A percentile compares a stretch with the other conserved stretches of the same genome.
phyloP scores from a whole-genome alignment of 2,329 filamentous ascomycete genomes.

The Pestalotiopsis fici region DNA sequence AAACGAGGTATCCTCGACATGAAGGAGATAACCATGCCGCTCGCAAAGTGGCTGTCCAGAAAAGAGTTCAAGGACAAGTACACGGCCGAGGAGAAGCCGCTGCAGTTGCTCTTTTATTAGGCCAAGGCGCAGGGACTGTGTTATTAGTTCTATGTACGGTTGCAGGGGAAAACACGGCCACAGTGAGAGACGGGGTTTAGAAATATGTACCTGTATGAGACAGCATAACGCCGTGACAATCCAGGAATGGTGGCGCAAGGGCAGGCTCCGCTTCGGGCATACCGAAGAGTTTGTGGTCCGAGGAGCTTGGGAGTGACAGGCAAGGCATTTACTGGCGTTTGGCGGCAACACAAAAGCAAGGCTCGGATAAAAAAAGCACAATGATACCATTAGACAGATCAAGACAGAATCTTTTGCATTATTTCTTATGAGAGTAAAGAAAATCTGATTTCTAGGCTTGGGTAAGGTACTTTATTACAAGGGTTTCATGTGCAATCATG shows the following conservation, averaged over 20 bases:
- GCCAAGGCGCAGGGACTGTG: neutral
- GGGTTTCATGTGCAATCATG: too few species aligned
- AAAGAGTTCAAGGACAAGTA: constrained; percentile 74
- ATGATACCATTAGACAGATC: constrained; percentile 1
- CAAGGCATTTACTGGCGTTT: constrained; percentile 6
- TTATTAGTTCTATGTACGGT: too few species aligned
- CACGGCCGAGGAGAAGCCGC: constrained; percentile 54
- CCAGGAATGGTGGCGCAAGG: too few species aligned
- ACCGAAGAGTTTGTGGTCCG: too few species aligned
- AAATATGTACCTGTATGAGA: too few species aligned
- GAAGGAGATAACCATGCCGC: constrained; percentile 84
- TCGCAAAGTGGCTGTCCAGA: constrained; percentile 73
- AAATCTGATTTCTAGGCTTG: neutral
- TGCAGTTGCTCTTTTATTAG: constrained; percentile 68
- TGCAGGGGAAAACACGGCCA: too few species aligned
- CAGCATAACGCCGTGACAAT: too few species aligned
- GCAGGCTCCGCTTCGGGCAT: too few species aligned
- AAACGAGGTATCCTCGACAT: constrained; percentile 93
- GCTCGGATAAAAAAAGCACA: neutral
- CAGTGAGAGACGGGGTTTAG: too few species aligned
- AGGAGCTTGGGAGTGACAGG: too few species aligned
- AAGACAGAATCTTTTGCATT: neutral
- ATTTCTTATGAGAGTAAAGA: neutral
- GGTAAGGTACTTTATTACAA: too few species aligned
- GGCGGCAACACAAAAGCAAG: neutral